These are phyloP conservation scores for Euphrasia confusa DNA, from an alignment of 257 asterid genomes.

Conservation along the genomic window DNA sequence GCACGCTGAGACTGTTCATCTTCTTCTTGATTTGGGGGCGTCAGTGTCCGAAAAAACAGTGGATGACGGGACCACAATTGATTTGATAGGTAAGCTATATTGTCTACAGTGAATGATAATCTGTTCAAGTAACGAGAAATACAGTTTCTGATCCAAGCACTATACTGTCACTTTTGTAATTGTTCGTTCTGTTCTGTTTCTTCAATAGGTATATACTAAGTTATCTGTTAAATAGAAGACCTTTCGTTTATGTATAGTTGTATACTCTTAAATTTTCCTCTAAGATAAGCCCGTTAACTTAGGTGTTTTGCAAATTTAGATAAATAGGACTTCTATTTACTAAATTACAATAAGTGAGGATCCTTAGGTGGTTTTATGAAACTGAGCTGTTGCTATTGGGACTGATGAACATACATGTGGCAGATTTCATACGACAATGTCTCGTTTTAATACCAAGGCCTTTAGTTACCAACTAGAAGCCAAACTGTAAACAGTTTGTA, in stretches of 20 bases:
- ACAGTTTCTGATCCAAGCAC: neutral
- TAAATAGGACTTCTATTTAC: neutral
- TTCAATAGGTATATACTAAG: neutral
- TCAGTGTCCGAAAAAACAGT: conserved; percentile 53
- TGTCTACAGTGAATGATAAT: conserved; percentile 4
- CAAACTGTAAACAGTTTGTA: neutral
- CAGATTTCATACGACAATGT: neutral
- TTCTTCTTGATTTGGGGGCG: conserved; percentile 80
- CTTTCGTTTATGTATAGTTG: too few relatives aligned
- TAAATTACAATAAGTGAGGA: too few relatives aligned
- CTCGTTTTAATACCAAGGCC: neutral
- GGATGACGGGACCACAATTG: conserved; percentile 82
- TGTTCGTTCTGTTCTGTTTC: neutral
- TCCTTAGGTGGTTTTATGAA: too few relatives aligned
- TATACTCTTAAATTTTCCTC: too few relatives aligned
- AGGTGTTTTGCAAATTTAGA: too few relatives aligned
- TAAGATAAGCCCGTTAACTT: too few relatives aligned
- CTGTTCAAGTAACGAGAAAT: neutral
- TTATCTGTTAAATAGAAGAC: too few relatives aligned
- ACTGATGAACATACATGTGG: neutral
- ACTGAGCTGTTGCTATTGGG: too few relatives aligned
- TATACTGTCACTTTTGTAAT: neutral
- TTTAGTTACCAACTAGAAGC: neutral
- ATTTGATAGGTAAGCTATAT: conserved; percentile 52
- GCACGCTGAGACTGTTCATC: conserved; percentile 65